Evolutionary conservation across 2,329 filamentous ascomycete genomes (phyloP).

Genomic region (Epichloe sibirici): DNA sequence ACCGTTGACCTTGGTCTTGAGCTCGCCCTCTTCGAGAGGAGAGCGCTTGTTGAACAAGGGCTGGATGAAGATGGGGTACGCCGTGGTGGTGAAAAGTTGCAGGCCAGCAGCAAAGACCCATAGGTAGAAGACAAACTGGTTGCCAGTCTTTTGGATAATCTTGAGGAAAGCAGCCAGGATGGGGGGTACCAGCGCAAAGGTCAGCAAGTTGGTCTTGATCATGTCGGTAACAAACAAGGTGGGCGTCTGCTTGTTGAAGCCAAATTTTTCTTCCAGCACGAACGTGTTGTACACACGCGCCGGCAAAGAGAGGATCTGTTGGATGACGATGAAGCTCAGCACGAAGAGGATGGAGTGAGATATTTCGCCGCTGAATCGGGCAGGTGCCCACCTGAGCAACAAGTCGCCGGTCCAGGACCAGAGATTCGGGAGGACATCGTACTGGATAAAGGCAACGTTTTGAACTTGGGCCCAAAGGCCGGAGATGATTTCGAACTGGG

Average conservation of each 20-base stretch:
- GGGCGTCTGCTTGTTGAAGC: conserved; percentile 96
- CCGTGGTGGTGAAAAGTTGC: conserved; percentile 88
- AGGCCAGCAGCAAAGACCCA: conserved; percentile 86
- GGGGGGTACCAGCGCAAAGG: conserved; percentile 74
- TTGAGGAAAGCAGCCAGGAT: conserved; percentile 85
- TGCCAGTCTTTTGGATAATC: conserved; percentile 89
- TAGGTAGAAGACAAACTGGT: conserved; percentile 94
- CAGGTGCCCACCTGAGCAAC: conserved; percentile 62
- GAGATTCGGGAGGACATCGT: conserved; percentile 79
- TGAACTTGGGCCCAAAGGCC: conserved; percentile 78
- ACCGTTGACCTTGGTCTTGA: conserved; percentile 79
- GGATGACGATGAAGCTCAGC: conserved; percentile 71
- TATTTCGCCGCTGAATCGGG: conserved; percentile 80
- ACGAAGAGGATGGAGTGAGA: conserved; percentile 88
- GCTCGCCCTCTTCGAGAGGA: conserved; percentile 70
- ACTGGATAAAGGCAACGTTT: conserved; percentile 80
- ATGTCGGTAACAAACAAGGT: conserved; percentile 81
- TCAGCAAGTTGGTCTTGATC: conserved; percentile 78
- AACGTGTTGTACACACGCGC: conserved; percentile 87
- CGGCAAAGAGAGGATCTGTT: conserved; percentile 68
- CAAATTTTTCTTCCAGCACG: conserved; percentile 90
- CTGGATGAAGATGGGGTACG: conserved; percentile 88
- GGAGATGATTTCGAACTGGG: conserved; percentile 72
- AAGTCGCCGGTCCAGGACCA: conserved; percentile 73
- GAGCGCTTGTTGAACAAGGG: conserved; percentile 98